Conservation (phyloP, 768 basidiomycete species). For the Calocybe cyanea region DNA sequence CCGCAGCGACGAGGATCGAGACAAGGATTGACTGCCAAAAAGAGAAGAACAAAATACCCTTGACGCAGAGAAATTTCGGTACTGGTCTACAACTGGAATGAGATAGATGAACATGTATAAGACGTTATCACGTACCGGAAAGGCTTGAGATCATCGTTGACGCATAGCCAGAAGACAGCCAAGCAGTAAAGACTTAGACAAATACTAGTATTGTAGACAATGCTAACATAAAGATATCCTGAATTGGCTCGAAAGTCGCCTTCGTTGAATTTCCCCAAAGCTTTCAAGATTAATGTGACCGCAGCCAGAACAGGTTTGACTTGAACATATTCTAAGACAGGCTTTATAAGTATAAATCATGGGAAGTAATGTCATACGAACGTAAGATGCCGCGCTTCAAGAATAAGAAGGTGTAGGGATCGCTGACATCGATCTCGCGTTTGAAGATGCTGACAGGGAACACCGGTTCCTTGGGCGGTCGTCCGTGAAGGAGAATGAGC, state of each 20-base stretch:
- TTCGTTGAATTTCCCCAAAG: conserved; percentile 82
- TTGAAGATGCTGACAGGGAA: conserved; percentile 85
- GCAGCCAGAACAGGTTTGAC: conserved; percentile 88
- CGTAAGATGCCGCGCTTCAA: conserved; percentile 95
- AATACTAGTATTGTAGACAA: conserved; percentile 82
- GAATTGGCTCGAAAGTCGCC: conserved; percentile 81
- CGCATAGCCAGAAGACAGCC: conserved; percentile 95
- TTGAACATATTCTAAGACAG: conserved; percentile 85
- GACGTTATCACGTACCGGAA: conserved; percentile 55
- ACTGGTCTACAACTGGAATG: conserved; percentile 54
- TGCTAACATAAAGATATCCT: conserved; percentile 88
- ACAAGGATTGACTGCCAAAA: conserved; percentile 95
- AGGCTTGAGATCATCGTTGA: conserved; percentile 83
- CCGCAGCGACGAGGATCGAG: conserved; percentile 83
- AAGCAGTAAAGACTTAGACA: conserved; percentile 83
- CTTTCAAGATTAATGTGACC: conserved; percentile 83
- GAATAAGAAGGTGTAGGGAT: conserved; percentile 91
- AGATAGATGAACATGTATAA: background rate
- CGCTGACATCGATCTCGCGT: conserved; percentile 86
- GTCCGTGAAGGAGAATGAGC: conserved; percentile 86
- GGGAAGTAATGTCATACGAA: conserved; percentile 28
- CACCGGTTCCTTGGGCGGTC: conserved; percentile 82
- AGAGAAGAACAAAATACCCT: conserved; percentile 96
- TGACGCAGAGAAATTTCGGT: conserved; percentile 98
- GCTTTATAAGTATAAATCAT: conserved; percentile 1